Base-by-base conservation (phyloP, 768 basidiomycete genomes). In the Tylopilus rubrobrunneus region DNA sequence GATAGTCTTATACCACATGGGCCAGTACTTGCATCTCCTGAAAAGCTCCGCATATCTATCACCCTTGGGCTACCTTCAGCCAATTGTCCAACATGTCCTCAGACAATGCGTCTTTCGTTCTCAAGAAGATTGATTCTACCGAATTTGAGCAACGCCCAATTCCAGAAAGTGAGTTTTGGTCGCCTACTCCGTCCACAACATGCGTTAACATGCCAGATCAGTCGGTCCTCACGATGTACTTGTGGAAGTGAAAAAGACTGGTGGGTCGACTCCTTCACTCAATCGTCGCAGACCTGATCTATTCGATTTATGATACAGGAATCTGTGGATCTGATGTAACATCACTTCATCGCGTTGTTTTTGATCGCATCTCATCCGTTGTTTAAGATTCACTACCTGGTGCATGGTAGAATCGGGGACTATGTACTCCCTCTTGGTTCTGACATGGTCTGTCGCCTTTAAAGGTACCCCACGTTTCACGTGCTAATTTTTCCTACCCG, bases 221-320 rank as follows among this genome's bases (percentile, higher is more conserved):
- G 87, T 89, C 56, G 75, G 78, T 19, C 79, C 79, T 51, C 76
- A 86, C 64, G 88, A 97, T 58, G 92, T 93, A 40, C 82, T 98
- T 21, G 83, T 98, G 33, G 78, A 88, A 62, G 87, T 98, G 40
- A 93, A 92, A 74, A 94, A 94, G 74, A 96, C 94, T 17, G 93
- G 91, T 85, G 55, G 55, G 78, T 62, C n/a, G 40, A 47, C 28
- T 52, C 41, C 28, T 10, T 48, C 48, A 4, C 37, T 39, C 39
- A 27, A 52, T 44, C 54, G 49, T 25, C 31, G n/a, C 44, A 52
- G 49, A 49, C 44, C 46, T 59, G 44, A 65, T 56, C 34, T 25
- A 48, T 51, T 33, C 12, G 36, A 61, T 49, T 33, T 43, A 19
- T 19, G 19, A 19, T 19, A 23, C 57, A 90, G 92, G 92, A 48